Percentiles rank a stretch among this genome's conserved stretches.
phyloP scores from a whole-genome alignment of 805 yeast genomes.

The Candida oleophila region DNA sequence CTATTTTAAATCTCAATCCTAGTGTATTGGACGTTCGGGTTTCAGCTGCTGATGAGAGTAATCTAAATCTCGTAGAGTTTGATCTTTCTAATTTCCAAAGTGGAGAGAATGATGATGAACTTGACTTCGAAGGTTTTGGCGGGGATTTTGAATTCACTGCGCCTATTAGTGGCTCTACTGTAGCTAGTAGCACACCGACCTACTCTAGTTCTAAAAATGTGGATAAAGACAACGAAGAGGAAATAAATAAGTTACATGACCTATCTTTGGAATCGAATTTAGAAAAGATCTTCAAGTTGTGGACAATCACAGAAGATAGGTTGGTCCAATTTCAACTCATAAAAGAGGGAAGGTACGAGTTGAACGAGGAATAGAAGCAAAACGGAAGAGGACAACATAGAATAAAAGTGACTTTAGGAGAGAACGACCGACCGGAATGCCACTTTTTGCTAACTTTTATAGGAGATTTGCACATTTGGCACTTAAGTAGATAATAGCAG shows the following conservation, averaged over 20 bases:
- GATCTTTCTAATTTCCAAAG: constrained; percentile 14
- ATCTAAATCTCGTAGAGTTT: constrained; percentile 18
- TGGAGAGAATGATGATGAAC: constrained; percentile 7
- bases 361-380: constrained; percentile 15
- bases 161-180: neutral
- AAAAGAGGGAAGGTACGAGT: constrained; percentile 21
- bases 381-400: neutral
- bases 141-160: neutral
- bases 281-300: constrained; percentile 55
- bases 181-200: neutral
- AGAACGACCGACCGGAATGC: too few relatives aligned
- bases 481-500: too few relatives aligned
- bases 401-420: too few relatives aligned
- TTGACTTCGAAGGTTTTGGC: constrained; percentile 8
- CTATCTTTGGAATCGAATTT: constrained; percentile 40
- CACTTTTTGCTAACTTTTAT: too few relatives aligned
- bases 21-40: neutral
- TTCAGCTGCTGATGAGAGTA: constrained; percentile 9
- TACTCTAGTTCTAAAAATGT: neutral
- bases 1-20: constrained; percentile 45
- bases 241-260: constrained; percentile 18
- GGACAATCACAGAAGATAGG: constrained; percentile 65
- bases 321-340: constrained; percentile 34
- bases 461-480: too few relatives aligned
- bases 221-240: constrained; percentile 16